A percentile compares a stretch with the other conserved stretches of the same genome.
Conservation (phyloP, 2,329 filamentous ascomycete genomes). For the Aspergillus flavus region DNA sequence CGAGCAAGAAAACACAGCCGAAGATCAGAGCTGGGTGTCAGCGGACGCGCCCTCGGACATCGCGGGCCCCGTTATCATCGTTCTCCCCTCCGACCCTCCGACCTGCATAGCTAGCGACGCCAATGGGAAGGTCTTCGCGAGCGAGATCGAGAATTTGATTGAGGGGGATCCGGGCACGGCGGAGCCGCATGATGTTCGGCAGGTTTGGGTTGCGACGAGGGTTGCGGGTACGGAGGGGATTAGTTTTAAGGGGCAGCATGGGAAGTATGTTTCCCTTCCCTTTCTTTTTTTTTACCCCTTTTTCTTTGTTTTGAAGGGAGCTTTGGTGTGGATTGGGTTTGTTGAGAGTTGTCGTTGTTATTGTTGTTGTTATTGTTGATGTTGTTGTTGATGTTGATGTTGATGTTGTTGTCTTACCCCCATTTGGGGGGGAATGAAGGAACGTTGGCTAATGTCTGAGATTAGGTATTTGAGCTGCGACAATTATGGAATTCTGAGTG, state of each 20-base stretch:
- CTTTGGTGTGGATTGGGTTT: too few relatives aligned
- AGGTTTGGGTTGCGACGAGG: conserved; percentile 89
- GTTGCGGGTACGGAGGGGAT: conserved; percentile 67
- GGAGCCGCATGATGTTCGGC: conserved; percentile 92
- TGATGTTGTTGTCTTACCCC: neutral
- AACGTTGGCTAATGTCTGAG: conserved; percentile 8
- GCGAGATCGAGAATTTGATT: conserved; percentile 82
- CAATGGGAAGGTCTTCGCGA: conserved; percentile 81
- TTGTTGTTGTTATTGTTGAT: too few relatives aligned
- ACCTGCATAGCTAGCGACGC: conserved; percentile 83
- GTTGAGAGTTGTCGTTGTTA: neutral
- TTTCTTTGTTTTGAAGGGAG: neutral
- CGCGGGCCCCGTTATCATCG: conserved; percentile 77
- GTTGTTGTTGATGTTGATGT: neutral
- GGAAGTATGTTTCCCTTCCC: conserved; percentile 90
- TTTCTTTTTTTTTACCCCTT: conserved; percentile 47
- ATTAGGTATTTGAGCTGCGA: conserved; percentile 81
- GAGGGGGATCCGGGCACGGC: conserved; percentile 80
- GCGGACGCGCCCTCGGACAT: conserved; percentile 76
- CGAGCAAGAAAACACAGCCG: conserved; percentile 36
- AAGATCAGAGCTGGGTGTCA: conserved; percentile 89
- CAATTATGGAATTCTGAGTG: conserved; percentile 75
- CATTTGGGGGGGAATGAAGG: neutral
- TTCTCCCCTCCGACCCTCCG: conserved; percentile 73
- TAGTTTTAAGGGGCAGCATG: conserved; percentile 88